Percentiles rank a stretch among this genome's conserved stretches.
These are phyloP conservation scores for Penstemon davidsonii DNA, from an alignment of 257 asterid species.

Conservation along the genomic window DNA sequence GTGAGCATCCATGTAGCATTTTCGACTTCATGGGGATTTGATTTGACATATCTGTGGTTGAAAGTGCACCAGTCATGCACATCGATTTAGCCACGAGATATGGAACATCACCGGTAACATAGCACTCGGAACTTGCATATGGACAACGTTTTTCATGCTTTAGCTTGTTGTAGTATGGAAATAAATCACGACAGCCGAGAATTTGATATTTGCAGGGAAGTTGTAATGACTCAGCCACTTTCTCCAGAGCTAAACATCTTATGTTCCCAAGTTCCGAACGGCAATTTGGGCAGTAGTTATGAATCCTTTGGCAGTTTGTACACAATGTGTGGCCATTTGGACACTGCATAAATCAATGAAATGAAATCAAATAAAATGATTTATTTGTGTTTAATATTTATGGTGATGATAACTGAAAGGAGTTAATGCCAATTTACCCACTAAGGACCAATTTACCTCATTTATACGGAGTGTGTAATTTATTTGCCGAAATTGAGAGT, in stretches of 20 bases:
- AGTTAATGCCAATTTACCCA: too few species aligned
- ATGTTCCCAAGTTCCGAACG: slow-evolving; percentile 65
- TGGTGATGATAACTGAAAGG: too few species aligned
- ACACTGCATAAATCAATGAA: slow-evolving; percentile 48
- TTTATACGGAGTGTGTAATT: too few species aligned
- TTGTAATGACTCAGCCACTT: slow-evolving; percentile 69
- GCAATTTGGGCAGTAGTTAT: slow-evolving; percentile 70
- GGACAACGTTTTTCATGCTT: slow-evolving; percentile 81
- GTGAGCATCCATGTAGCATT: slow-evolving; percentile 93
- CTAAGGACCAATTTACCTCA: too few species aligned
- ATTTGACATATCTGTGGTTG: slow-evolving; percentile 78
- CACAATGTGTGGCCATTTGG: slow-evolving; percentile 88
- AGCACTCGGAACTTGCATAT: slow-evolving; percentile 79
- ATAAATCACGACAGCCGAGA: slow-evolving; percentile 63
- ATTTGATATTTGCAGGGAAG: slow-evolving; percentile 73
- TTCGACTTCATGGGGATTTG: slow-evolving; percentile 72
- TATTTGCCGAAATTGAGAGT: too few species aligned
- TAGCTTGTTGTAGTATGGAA: slow-evolving; percentile 60
- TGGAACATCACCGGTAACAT: slow-evolving; percentile 62
- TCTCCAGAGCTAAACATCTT: slow-evolving; percentile 84
- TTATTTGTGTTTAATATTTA: too few species aligned
- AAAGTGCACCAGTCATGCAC: slow-evolving; percentile 82
- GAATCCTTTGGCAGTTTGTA: slow-evolving; percentile 61
- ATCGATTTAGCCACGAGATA: slow-evolving; percentile 67
- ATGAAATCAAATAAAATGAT: too few species aligned